Base-by-base conservation (phyloP, 768 basidiomycete genomes). In the Cystobasidium ongulense region DNA sequence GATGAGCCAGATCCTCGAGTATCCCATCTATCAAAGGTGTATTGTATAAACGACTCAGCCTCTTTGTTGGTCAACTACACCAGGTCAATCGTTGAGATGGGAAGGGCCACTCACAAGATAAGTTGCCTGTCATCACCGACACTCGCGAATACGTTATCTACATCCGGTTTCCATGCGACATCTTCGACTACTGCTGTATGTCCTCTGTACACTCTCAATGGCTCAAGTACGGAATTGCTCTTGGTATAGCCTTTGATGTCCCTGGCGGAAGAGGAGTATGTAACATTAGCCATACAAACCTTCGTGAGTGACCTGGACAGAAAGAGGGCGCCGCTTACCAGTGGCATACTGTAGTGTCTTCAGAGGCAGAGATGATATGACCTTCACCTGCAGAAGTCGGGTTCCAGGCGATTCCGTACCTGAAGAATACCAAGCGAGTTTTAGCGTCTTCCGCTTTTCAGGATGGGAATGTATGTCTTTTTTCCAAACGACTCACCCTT, bases 101-200 rank as follows among this genome's bases (percentile, higher is more conserved):
- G 50, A 21, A n/a, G n/a, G 52, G 13, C 52, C 1, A 83, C 91
- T 63, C 79, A 97, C 93, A 98, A 85, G 85, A 96, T 88, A 65
- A 99, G 85, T 85, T 90, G 87, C 80, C 89, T 90, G 81, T 99
- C 96, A 75, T 99, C 96, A 23, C 94, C 92, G 36, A 95, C 96
- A 76, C 94, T 97, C 1, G 89, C 93, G 78, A 98, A 92, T 62
- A 92, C 82, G 78, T 88, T 87, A 74, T 92, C 91, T 78, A 89
- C 84, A 2, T 85, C 86, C 1, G 88, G 84, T 81, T 95, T 89
- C 96, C 96, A 99, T 78, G 96, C 93, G 4, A 99, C 94, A 80
- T 99, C 96, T 92, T 92, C 93, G 65, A 99, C 96, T 39, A 93
- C 87, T 25, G 91, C 89, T 0, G 88, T 88, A 80, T 99, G 96